Percentiles rank a stretch among this genome's conserved stretches.
Evolutionary conservation across 2,329 filamentous ascomycete genomes (phyloP).

Genomic region (Fusarium kyushuense): DNA sequence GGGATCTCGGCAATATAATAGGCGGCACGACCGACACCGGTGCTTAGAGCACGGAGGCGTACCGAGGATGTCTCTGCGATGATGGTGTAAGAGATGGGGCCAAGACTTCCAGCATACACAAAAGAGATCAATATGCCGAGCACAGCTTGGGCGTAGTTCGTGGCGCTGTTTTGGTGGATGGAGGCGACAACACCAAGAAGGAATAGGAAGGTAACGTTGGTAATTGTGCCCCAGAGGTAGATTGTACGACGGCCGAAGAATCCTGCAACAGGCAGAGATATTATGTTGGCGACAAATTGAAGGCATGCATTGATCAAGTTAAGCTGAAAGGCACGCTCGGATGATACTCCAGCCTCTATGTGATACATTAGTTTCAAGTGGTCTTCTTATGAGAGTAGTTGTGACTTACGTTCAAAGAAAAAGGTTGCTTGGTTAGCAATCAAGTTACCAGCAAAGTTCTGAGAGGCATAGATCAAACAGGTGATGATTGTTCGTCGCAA

Average conservation of each 20-base stretch:
- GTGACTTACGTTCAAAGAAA: conserved; percentile 62
- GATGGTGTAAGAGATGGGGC: conserved; percentile 74
- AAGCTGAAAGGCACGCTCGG: conserved; percentile 68
- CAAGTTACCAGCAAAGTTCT: conserved; percentile 70
- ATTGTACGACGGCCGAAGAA: conserved; percentile 73
- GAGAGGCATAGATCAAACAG: conserved; percentile 67
- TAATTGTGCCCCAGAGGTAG: conserved; percentile 70
- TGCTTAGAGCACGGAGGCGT: conserved; percentile 72
- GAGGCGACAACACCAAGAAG: conserved; percentile 71
- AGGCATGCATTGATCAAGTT: conserved; percentile 74
- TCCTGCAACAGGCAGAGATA: conserved; percentile 73
- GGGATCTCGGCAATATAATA: conserved; percentile 76
- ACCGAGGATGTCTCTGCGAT: conserved; percentile 75
- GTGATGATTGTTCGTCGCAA: conserved; percentile 66
- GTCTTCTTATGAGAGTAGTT: rapidly evolving
- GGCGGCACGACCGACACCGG: conserved; percentile 70
- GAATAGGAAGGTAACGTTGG: conserved; percentile 66
- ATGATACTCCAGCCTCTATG: conserved; percentile 69
- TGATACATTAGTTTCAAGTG: not conserved
- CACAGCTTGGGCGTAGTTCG: conserved; percentile 67
- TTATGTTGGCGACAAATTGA: conserved; percentile 70
- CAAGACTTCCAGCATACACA: conserved; percentile 71
- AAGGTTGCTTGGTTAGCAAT: conserved; percentile 72
- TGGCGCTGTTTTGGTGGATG: conserved; percentile 55
- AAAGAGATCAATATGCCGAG: conserved; percentile 75